A percentile compares a stretch with the other conserved stretches of the same genome.
phyloP scores from a whole-genome alignment of 352 stramenopile genomes.

The Phytopythium sindhum region DNA sequence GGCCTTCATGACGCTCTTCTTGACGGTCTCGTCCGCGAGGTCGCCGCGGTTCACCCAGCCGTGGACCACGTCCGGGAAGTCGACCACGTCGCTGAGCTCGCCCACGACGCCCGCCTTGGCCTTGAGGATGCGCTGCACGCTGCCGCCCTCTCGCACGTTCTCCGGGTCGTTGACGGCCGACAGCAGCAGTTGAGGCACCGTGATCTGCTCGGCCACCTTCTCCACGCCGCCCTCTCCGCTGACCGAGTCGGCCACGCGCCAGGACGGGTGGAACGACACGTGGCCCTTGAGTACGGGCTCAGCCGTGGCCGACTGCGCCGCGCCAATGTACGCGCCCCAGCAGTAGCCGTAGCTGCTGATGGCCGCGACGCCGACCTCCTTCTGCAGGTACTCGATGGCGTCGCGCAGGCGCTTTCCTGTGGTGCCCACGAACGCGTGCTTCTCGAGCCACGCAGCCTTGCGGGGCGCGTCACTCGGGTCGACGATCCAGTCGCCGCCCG shows the following conservation, averaged over 20 bases:
- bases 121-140: constrained; percentile 43
- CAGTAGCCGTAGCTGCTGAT: constrained; percentile 40
- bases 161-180: constrained; percentile 38
- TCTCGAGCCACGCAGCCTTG: constrained; percentile 11
- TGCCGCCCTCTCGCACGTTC: constrained; percentile 26
- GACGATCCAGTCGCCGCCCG: constrained; percentile 31
- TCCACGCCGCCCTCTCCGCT: constrained; percentile 26
- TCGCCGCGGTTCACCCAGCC: constrained; percentile 62
- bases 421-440: constrained; percentile 16
- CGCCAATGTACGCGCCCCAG: constrained; percentile 33
- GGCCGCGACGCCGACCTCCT: constrained; percentile 16
- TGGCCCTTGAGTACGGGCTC: constrained; percentile 20
- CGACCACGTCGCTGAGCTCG: constrained; percentile 22
- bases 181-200: constrained; percentile 40
- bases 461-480: not conserved
- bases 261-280: constrained; percentile 30
- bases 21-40: constrained; percentile 29
- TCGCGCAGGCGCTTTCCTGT: constrained; percentile 10
- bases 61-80: constrained; percentile 47
- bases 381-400: constrained; percentile 25
- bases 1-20: constrained; percentile 34
- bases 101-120: constrained; percentile 10
- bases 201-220: constrained; percentile 34
- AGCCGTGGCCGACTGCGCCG: constrained; percentile 1
- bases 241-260: constrained; percentile 17